Conservation (phyloP, 495 filamentous ascomycete genomes). For the Hyaloscypha finlandica region DNA sequence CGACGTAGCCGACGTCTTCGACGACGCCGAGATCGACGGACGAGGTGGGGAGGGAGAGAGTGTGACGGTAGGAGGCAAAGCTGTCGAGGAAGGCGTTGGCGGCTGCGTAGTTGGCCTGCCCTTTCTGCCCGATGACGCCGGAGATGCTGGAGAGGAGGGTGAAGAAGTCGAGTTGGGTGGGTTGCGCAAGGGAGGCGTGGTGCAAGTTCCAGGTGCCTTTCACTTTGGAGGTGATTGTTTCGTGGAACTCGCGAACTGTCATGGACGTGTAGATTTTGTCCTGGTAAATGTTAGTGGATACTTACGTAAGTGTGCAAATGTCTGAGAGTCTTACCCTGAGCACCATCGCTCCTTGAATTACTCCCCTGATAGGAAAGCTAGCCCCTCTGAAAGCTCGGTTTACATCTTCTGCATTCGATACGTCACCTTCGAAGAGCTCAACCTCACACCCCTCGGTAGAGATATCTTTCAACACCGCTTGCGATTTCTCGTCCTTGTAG, state of each 20-base stretch:
- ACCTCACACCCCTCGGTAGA: constrained; percentile 25
- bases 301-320: constrained; percentile 38
- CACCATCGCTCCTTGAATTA: constrained; percentile 51
- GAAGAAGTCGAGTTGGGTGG: constrained; percentile 57
- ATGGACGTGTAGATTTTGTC: constrained; percentile 32
- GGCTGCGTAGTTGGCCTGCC: constrained; percentile 65
- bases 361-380: constrained; percentile 43
- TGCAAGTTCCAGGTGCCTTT: constrained; percentile 45
- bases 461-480: constrained; percentile 31
- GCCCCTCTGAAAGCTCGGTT: constrained; percentile 32
- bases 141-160: constrained; percentile 61
- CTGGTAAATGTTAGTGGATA: background rate
- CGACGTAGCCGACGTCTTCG: constrained; percentile 35
- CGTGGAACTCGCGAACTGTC: constrained; percentile 39
- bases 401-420: constrained; percentile 17
- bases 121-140: constrained; percentile 56
- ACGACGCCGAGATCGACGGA: constrained; percentile 53
- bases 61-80: constrained; percentile 47
- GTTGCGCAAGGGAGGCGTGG: constrained; percentile 27
- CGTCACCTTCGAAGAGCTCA: constrained; percentile 37
- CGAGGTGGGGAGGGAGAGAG: constrained; percentile 45
- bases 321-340: constrained; percentile 29
- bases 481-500: constrained; percentile 25
- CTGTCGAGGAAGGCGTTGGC: constrained; percentile 62
- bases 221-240: constrained; percentile 41